Base-by-base conservation (phyloP, 352 stramenopile species). In the Phytopythium vexans region DNA sequence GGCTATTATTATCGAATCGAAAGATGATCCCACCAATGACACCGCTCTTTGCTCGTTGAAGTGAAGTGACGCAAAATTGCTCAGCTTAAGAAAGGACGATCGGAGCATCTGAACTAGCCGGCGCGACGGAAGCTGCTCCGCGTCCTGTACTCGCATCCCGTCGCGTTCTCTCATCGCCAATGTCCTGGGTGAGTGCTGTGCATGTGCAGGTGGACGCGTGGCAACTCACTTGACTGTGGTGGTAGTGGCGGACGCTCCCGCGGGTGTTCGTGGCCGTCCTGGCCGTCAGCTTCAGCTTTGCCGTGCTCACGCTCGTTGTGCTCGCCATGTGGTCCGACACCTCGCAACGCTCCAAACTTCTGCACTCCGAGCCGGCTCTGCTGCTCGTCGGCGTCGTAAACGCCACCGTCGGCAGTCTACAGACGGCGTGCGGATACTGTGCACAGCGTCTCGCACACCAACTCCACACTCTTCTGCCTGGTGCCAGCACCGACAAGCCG, bases 361-460 rank as follows among this genome's bases (percentile, higher is more conserved):
- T 43, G 16, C 41, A 35, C 15, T 50, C 31, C 38, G 44, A 45
- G n/a, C 38, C 27, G 12, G 38, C 36, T 38, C 41, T 72, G 40
- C 37, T 77, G 27, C 44, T 46, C 27, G 39, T 77, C 6, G 68
- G 68, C 4, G 41, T 77, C 35, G 15, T 66, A 16, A 74, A 58
- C 49, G 73, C 68, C 12, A 45, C 74, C 38, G 50, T 74, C 21
- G 68, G 68, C 36, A 77, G 68, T 43, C 49, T 77, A 0, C 58
- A 74, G 39, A 77, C 68, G 0, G 68, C 68, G 12, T 56, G 58
- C 1, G 68, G 68, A 0, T 77, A 77, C 48, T 77, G 68, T 41
- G 56, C 58, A 0, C 68, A 74, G 41, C 64, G 68, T 2, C 59
- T 74, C 5, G 56, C 64, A 21, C 61, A 77, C 37, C 61, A 69